Percentiles rank a stretch among this genome's conserved stretches.
Evolutionary conservation across 768 basidiomycete species (phyloP).

Genomic region (Mycena rosella): DNA sequence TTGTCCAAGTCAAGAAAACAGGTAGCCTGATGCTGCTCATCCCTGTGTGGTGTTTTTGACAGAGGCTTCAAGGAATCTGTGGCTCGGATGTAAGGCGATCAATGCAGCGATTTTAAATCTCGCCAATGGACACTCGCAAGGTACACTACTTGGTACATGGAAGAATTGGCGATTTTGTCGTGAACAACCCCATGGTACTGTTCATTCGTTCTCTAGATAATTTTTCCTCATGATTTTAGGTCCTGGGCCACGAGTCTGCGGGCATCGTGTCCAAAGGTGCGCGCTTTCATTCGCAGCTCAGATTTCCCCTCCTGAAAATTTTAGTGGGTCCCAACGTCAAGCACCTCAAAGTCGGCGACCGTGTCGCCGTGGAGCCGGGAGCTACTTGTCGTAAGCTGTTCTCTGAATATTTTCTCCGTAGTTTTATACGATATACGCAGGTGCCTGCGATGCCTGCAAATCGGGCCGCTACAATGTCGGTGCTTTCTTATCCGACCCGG

Average conservation of each 20-base stretch:
- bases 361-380: conserved; percentile 94
- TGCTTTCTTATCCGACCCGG: conserved; percentile 11
- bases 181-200: conserved; percentile 82
- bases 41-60: conserved; percentile 24
- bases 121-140: conserved; percentile 50
- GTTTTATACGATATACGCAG: conserved; percentile 39
- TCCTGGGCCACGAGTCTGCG: conserved; percentile 94
- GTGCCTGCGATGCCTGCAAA: conserved; percentile 86
- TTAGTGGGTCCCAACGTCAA: conserved; percentile 83
- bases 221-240: conserved; percentile 56
- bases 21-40: conserved; percentile 55
- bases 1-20: conserved; percentile 93
- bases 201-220: background rate
- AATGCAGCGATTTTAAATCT: conserved; percentile 26
- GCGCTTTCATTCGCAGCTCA: conserved; percentile 12
- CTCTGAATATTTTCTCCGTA: conserved; percentile 3
- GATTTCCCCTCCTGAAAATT: conserved; percentile 3
- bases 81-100: conserved; percentile 80
- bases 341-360: conserved; percentile 83
- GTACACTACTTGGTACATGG: conserved; percentile 87
- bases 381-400: conserved; percentile 74
- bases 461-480: conserved; percentile 84
- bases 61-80: conserved; percentile 75
- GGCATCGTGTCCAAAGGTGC: conserved; percentile 80
- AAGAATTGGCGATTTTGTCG: conserved; percentile 83